Evolutionary conservation across 2,329 filamentous ascomycete species (phyloP).

Genomic region (Chalaropsis thielavioides): DNA sequence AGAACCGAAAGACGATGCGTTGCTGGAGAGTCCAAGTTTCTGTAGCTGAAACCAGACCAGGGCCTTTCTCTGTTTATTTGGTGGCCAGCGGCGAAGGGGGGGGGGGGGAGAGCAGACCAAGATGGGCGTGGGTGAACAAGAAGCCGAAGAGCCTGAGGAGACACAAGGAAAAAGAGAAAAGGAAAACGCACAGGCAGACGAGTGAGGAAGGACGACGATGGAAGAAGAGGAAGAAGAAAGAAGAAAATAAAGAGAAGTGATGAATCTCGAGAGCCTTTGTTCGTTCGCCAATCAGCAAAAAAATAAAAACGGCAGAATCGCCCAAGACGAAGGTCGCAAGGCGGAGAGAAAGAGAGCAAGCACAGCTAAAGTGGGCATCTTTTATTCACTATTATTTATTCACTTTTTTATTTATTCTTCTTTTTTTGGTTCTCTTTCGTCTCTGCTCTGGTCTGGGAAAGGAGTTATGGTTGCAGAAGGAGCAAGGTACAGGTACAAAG

Average conservation of each 20-base stretch:
- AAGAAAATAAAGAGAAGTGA: background rate
- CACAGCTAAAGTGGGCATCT: background rate
- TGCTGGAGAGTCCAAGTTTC: background rate
- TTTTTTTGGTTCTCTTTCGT: no score
- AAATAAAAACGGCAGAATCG: slow-evolving; percentile 1
- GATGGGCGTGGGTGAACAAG: background rate
- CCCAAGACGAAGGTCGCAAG: background rate
- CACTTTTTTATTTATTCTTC: no score
- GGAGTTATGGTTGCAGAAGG: background rate
- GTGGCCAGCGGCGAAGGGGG: background rate
- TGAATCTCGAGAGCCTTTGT: background rate
- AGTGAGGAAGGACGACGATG: no score
- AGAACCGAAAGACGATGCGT: slow-evolving; percentile 6
- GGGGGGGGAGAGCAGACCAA: background rate
- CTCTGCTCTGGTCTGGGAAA: background rate
- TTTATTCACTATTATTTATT: no score
- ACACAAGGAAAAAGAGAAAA: background rate
- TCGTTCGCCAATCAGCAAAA: background rate
- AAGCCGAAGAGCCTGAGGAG: no score
- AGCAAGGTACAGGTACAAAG: background rate
- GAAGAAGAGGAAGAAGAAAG: background rate
- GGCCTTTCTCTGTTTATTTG: background rate
- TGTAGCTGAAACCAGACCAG: slow-evolving; percentile 1
- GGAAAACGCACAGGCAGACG: background rate
- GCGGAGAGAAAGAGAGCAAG: background rate